Evolutionary conservation across 2,329 filamentous ascomycete genomes (phyloP).

Genomic region (Talaromyces sp.): DNA sequence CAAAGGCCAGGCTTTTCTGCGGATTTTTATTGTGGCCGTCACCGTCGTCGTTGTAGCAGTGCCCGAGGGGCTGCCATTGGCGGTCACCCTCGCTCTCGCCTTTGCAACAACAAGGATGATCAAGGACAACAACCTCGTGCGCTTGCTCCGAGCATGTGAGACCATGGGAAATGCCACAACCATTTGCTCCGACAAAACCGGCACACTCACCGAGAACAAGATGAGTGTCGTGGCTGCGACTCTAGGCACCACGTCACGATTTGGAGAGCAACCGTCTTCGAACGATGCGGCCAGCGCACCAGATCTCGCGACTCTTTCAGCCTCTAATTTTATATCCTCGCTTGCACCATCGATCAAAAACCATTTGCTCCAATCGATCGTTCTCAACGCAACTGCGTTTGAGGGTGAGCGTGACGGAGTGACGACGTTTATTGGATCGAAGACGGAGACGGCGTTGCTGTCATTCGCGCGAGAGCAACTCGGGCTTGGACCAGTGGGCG

Average conservation of each 20-base stretch:
- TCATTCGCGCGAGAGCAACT: slow-evolving; percentile 68
- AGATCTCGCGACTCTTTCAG: slow-evolving; percentile 52
- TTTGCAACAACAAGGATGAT: slow-evolving; percentile 67
- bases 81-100: slow-evolving; percentile 63
- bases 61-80: slow-evolving; percentile 63
- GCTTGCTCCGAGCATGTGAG: slow-evolving; percentile 62
- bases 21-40: slow-evolving; percentile 61
- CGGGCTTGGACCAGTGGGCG: slow-evolving; percentile 62
- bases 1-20: slow-evolving; percentile 61
- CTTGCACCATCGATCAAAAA: slow-evolving; percentile 57
- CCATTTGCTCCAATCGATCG: slow-evolving; percentile 65
- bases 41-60: slow-evolving; percentile 64
- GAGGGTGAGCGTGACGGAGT: slow-evolving; percentile 65
- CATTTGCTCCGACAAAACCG: slow-evolving; percentile 68
- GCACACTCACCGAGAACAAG: slow-evolving; percentile 65
- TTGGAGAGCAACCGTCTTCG: slow-evolving; percentile 36
- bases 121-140: slow-evolving; percentile 65
- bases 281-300: slow-evolving; percentile 33
- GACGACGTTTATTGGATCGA: slow-evolving; percentile 69
- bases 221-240: slow-evolving; percentile 65
- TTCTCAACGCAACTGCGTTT: slow-evolving; percentile 71
- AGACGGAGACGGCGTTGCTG: slow-evolving; percentile 77
- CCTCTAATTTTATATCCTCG: slow-evolving; percentile 57
- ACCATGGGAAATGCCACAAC: slow-evolving; percentile 68
- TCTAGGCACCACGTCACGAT: slow-evolving; percentile 51